Evolutionary conservation across 2,329 filamentous ascomycete species (phyloP), one percentile per base, ranked within the genome.

Genomic region (Samsoniella hepiali): DNA sequence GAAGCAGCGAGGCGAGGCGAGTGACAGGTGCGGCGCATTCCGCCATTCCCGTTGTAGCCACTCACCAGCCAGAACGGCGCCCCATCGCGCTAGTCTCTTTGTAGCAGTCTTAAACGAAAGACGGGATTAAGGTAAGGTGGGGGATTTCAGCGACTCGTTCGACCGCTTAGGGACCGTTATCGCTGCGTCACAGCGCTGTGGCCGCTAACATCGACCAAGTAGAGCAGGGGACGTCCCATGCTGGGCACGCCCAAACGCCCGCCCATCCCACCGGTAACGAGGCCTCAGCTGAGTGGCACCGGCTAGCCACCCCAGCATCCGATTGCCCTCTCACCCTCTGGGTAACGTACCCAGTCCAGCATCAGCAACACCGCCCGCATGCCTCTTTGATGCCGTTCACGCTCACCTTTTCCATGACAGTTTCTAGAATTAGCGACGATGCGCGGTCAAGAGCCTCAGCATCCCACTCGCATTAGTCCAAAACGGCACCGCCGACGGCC

Each of bases 1-100:
- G 44, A 40, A 53, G 15, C 32, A 50, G 31, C 58, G n/a, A 53
- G 58, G 27, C 45, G 58, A 61, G 38, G 57, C 42, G 31, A 58
- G 34, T 51, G 58, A 22, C 50, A 62, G 32, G 59, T 62, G 59
- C 59, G 59, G 59, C 31, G 59, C 59, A 56, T 62, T 62, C 59
- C 59, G 59, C 59, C 49, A 54, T 55, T 44, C 36, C 59, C 59
- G 38, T 55, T 54, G 59, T 3, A 11, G 15, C 59, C 49, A 55
- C n/a, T 61, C 49, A 55, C 15, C 17, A 32, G 8, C 31, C 17
- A 62, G 27, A 44, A 11, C 40, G 6, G 42, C 22, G 31, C 50
- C 50, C 49, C 27, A 31, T 38, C 4, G 2, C 5, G 42, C 59
- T 62, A 54, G 59, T 47, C 59, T 27, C 1, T 9, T 47, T 62